Evolutionary conservation across 2,329 filamentous ascomycete genomes (phyloP).

Genomic region (Clarireedia monteithiana): DNA sequence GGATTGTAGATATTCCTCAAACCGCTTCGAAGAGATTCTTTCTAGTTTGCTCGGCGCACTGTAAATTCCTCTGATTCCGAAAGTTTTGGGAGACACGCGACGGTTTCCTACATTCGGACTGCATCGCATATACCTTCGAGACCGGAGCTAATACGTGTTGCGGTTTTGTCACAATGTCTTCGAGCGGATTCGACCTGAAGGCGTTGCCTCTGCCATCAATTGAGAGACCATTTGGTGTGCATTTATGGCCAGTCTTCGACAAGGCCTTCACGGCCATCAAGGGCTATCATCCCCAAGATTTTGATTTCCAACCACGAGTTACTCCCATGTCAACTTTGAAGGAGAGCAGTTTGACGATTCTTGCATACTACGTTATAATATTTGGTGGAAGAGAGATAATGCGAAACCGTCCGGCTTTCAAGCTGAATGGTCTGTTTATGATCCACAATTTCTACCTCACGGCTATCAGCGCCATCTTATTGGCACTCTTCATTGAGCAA

Average conservation of each 20-base stretch:
- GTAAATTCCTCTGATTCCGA: slow-evolving; percentile 8
- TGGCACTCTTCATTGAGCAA: slow-evolving; percentile 86
- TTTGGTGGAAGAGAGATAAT: slow-evolving; percentile 90
- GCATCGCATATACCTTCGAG: neutral
- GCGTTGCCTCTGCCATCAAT: slow-evolving; percentile 63
- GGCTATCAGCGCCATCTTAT: slow-evolving; percentile 68
- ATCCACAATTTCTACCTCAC: slow-evolving; percentile 96
- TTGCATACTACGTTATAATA: slow-evolving; percentile 87
- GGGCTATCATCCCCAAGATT: slow-evolving; percentile 80
- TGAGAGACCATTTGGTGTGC: slow-evolving; percentile 85
- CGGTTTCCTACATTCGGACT: neutral
- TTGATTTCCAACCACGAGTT: slow-evolving; percentile 71
- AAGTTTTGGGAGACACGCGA: slow-evolving; percentile 7
- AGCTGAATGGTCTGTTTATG: slow-evolving; percentile 85
- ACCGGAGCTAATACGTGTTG: neutral
- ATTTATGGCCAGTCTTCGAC: slow-evolving; percentile 91
- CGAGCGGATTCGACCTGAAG: slow-evolving; percentile 8
- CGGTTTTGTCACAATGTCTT: slow-evolving; percentile 8
- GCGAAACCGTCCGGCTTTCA: slow-evolving; percentile 77
- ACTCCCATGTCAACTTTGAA: slow-evolving; percentile 88
- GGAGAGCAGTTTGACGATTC: slow-evolving; percentile 70
- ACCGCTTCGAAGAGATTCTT: neutral
- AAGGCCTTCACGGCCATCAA: slow-evolving; percentile 69
- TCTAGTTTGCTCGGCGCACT: slow-evolving; percentile 4
- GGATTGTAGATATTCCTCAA: neutral